phyloP scores from a whole-genome alignment of 2,329 filamentous ascomycete genomes.

The Hymenoscyphus infarciens region DNA sequence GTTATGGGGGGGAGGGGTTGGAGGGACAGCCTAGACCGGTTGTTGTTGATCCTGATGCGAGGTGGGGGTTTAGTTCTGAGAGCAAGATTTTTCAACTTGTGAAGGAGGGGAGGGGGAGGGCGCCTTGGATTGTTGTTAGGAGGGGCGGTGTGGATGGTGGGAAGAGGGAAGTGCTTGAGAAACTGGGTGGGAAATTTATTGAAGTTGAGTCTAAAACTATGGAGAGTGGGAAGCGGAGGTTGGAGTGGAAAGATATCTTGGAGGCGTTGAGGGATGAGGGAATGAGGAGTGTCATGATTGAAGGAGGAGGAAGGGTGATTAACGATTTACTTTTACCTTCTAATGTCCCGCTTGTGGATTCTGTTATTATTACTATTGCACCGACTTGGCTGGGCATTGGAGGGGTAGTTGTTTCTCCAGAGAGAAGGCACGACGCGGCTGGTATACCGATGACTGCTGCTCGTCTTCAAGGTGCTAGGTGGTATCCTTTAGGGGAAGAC shows the following conservation, averaged over 20 bases:
- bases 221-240: background rate
- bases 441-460: slow-evolving; percentile 11
- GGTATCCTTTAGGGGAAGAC: slow-evolving; percentile 19
- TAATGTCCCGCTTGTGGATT: slow-evolving; percentile 60
- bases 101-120: slow-evolving; percentile 61
- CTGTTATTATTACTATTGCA: slow-evolving; percentile 81
- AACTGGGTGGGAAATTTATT: slow-evolving; percentile 13
- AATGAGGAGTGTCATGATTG: slow-evolving; percentile 78
- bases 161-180: slow-evolving; percentile 6
- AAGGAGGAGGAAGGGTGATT: slow-evolving; percentile 78
- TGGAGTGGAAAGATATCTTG: slow-evolving; percentile 15
- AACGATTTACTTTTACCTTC: slow-evolving; percentile 66
- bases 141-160: slow-evolving; percentile 25
- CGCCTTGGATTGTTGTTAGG: slow-evolving; percentile 67
- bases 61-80: slow-evolving; percentile 61
- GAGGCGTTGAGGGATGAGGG: slow-evolving; percentile 6
- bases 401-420: slow-evolving; percentile 73
- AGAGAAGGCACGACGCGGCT: background rate
- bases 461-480: slow-evolving; percentile 12
- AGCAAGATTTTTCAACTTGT: slow-evolving; percentile 66
- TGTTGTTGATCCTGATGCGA: slow-evolving; percentile 69
- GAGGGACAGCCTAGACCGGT: slow-evolving; percentile 72
- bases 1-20: slow-evolving; percentile 42
- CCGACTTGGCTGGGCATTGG: slow-evolving; percentile 81
- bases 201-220: background rate